Evolutionary conservation across 163 green algal genomes (phyloP), one percentile per base, ranked within the genome.

Genomic region (Scenedesmus sp.): DNA sequence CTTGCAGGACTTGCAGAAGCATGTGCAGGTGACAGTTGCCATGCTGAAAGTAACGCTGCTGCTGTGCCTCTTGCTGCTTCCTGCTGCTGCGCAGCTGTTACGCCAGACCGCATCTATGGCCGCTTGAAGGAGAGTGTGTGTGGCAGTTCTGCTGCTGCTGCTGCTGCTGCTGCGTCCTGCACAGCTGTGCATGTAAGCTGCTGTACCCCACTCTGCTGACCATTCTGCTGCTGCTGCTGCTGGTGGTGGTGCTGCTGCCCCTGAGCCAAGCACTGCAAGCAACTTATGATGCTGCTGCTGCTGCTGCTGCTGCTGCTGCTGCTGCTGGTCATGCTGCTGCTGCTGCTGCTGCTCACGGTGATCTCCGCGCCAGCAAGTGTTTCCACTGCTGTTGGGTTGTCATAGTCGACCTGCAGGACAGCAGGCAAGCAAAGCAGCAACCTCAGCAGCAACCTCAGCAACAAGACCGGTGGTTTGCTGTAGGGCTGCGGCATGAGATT

Each of bases 301-400:
- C 10, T 52, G 16, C 74, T 20, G 52, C 18, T 54, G 55, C 82
- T 5, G 5, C 18, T 26, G 26, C n/a, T 56, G 34, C 46, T 46
- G 54, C 81, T 54, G 5, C 6, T 13, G 2, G 15, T 76, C 46
- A 4, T 46, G 15, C 15, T 46, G 82, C 15, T 20, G 55, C 82
- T 52, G 16, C 82, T 73, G 77, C 56, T 88, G 83, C 55, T 59
- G 62, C 88, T 79, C n/a, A 92, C 88, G 12, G 88, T 92, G 79
- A 92, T 88, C 57, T 82, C 81, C 67, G 88, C 77, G 16, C 88
- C 88, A 60, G 64, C 77, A 10, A 92, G 79, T 10, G 79, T 74
- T 13, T 92, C 88, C 64, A 92, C 55, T 23, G 57, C 59, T 26
- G 88, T 83, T 3, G 88, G 88, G 26, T 88, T 88, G 59, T 83